Evolutionary conservation across 306 rosid genomes (phyloP), one percentile per base, ranked within the genome.

Genomic region (Lotus japonicus): DNA sequence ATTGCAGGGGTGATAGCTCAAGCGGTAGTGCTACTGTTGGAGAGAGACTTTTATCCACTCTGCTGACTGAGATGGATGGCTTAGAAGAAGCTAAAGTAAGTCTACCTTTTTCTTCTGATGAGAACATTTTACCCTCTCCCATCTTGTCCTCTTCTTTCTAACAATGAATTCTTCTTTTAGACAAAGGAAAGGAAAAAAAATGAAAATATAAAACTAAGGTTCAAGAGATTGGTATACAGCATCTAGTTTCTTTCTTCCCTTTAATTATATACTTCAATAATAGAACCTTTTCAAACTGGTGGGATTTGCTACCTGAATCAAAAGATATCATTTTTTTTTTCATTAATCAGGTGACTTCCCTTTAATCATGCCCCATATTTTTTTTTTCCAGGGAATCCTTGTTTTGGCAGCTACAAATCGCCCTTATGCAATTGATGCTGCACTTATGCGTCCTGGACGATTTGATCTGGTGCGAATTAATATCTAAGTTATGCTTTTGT

Each of bases 341-440:
- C 36, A 5, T 31, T 31, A 31, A 31, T 31, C 36, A 31, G 36
- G 7, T 31, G 36, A 5, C 36, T 31, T 7, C 36, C 36, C 31
- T 26, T 26, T 31, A 31, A 31, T 7, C 36, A 31, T 49, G 49
- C 49, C 59, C 10, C 49, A 13, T 35, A 62, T 66, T 66, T 16
- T 18, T 72, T 72, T 67, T 46, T 46, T 26, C 41, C 60, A 94
- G 98, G 98, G 97, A 71, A 87, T 94, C 57, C 89, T 94, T 75
- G 95, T 94, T 56, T 77, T 94, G 69, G 98, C 98, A 28, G 98
- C 98, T 67, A 94, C 98, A 43, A 94, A 94, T 72, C 98, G 96
- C 68, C 98, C 95, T 75, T 81, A 79, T 58, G 95, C 90, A 53
- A 90, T 94, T 42, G 97, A 94, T 46, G 90, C 87, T 15, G 98